Conservation (phyloP, 1,139 yeast species). For the Pichia sorboxylosa region DNA sequence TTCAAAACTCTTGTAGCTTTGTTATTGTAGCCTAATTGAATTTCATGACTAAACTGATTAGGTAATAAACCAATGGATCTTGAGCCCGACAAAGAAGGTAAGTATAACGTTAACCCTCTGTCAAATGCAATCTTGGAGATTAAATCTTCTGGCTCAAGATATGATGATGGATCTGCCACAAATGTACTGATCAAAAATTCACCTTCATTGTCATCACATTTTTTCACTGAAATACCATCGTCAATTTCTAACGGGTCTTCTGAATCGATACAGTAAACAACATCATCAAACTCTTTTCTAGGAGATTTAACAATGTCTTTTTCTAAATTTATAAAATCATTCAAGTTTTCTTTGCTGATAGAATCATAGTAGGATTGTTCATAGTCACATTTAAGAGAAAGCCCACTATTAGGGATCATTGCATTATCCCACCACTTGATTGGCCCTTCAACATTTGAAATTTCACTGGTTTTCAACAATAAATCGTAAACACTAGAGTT, state of each 20-base stretch:
- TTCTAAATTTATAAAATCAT: conserved; percentile 16
- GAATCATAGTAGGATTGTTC: conserved; percentile 32
- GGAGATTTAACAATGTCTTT: conserved; percentile 27
- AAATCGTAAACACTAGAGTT: conserved; percentile 38
- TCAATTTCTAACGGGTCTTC: conserved; percentile 81
- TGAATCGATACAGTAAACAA: conserved; percentile 79
- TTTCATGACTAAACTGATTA: conserved; percentile 33
- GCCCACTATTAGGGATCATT: conserved; percentile 30
- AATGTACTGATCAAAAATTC: conserved; percentile 49
- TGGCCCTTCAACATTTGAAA: conserved; percentile 33
- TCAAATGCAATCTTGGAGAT: conserved; percentile 50
- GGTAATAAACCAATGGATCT: conserved; percentile 66
- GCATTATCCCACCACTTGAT: conserved; percentile 33
- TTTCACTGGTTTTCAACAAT: conserved; percentile 24
- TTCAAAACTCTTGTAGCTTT: conserved; percentile 39
- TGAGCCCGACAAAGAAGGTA: conserved; percentile 40
- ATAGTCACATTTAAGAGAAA: conserved; percentile 29
- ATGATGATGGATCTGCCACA: conserved; percentile 82
- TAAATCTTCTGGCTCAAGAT: conserved; percentile 34
- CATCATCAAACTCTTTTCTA: conserved; percentile 26
- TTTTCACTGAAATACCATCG: conserved; percentile 70
- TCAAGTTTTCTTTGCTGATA: conserved; percentile 14
- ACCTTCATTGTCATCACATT: conserved; percentile 23
- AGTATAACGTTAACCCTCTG: conserved; percentile 59
- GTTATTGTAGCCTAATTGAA: conserved; percentile 44